A percentile compares a stretch with the other conserved stretches of the same genome.
These are phyloP conservation scores for Mycena vitilis DNA, from an alignment of 768 basidiomycete genomes.

Conservation along the genomic window DNA sequence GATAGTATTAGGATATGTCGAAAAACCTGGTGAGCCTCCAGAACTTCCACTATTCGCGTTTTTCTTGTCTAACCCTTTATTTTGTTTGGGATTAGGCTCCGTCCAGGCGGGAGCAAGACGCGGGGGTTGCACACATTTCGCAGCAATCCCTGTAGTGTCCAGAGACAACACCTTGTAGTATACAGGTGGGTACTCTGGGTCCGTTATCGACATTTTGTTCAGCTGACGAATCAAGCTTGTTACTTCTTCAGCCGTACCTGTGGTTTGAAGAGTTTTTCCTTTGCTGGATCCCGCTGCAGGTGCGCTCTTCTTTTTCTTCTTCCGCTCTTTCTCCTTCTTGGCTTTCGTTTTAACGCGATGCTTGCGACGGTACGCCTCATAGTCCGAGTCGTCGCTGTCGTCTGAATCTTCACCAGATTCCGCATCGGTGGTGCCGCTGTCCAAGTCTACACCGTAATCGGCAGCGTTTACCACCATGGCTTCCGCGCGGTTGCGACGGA, in stretches of 20 bases:
- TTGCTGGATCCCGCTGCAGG: background rate
- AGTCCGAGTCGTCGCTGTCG: conserved; percentile 2
- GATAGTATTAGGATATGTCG: conserved; percentile 7
- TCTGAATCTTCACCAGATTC: conserved; percentile 5
- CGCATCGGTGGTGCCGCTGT: background rate
- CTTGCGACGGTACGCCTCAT: background rate
- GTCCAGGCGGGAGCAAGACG: too few relatives aligned
- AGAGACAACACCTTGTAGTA: conserved; percentile 2
- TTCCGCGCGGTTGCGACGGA: conserved; percentile 3
- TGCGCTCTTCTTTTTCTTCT: background rate
- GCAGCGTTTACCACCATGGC: background rate
- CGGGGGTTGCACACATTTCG: background rate
- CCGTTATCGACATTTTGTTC: background rate
- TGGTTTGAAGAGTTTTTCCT: background rate
- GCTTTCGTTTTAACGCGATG: background rate
- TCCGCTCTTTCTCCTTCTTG: background rate
- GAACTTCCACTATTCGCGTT: background rate
- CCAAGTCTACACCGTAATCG: background rate
- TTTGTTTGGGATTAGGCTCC: background rate
- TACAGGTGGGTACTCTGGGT: conserved; percentile 14
- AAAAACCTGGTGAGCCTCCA: background rate
- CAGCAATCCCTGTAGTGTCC: background rate
- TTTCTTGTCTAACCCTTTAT: background rate
- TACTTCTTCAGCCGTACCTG: background rate
- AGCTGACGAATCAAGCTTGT: background rate